These are phyloP conservation scores for Ganoderma lucidum DNA, from an alignment of 1,284 basidiomycete genomes.

Conservation along the genomic window DNA sequence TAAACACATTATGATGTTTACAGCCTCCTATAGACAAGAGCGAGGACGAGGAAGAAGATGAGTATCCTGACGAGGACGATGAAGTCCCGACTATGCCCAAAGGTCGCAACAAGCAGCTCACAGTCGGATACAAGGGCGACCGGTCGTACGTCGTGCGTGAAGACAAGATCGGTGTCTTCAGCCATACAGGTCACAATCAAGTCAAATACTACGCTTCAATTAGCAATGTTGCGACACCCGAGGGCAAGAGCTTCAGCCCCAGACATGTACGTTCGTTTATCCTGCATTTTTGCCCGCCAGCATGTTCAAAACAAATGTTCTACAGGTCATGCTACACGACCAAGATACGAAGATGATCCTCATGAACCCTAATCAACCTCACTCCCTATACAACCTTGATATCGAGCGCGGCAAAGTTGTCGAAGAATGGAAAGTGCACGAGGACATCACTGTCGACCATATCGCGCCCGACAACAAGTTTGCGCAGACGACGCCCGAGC, in stretches of 20 bases:
- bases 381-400: conserved; percentile 93
- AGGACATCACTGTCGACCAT: conserved; percentile 86
- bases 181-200: conserved; percentile 78
- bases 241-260: conserved; percentile 89
- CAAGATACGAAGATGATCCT: conserved; percentile 97
- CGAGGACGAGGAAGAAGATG: conserved; percentile 54
- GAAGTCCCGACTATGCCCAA: conserved; percentile 52
- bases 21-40: conserved; percentile 35
- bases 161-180: conserved; percentile 98
- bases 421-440: conserved; percentile 98
- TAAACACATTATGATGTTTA: neutral
- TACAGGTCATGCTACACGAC: conserved; percentile 95
- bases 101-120: conserved; percentile 87
- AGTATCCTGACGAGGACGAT: conserved; percentile 58
- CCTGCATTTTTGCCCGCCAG: neutral
- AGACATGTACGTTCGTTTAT: conserved; percentile 65
- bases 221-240: conserved; percentile 82
- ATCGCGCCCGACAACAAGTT: conserved; percentile 96
- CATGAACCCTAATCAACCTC: conserved; percentile 86
- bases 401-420: conserved; percentile 97
- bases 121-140: conserved; percentile 96
- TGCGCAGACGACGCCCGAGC: conserved; percentile 91
- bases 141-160: conserved; percentile 96
- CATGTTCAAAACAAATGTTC: neutral
- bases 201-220: conserved; percentile 93